Evolutionary conservation across 2,329 filamentous ascomycete genomes (phyloP), one percentile per base, ranked within the genome.

Genomic region (Penicillium thymicola): DNA sequence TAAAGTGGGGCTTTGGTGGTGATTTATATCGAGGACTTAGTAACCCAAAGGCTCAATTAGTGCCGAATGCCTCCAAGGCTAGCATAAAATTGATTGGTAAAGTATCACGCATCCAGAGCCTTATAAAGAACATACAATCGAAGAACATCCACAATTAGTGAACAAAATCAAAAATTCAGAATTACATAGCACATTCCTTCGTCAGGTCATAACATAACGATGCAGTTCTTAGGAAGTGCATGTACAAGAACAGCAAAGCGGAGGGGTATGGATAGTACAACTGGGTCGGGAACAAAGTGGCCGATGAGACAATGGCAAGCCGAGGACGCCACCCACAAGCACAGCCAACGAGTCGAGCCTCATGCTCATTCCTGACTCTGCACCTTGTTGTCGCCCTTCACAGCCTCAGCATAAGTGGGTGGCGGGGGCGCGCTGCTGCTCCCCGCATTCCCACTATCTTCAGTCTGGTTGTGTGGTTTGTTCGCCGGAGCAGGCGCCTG

Each of bases 381-480:
- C 49, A 97, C 81, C 83, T 97, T 97, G 76, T 97, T 78, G 71
- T 97, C 93, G 1, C 90, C 92, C 67, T 87, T 88, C 57, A 97
- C 88, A 46, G 91, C 93, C 76, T 97, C 90, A 16, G 89, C 89
- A 74, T 97, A 97, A 14, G 88, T 90, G 4, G 94, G 93, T 41
- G 93, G 92, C 63, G 65, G 62, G 41, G 65, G 67, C 55, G 69
- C 68, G 63, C 68, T 70, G 68, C 68, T 72, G 58, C 69, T 63
- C 38, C 66, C 67, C 34, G 62, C 62, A 36, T 50, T 36, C n/a
- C 36, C 48, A 52, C 55, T 56, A 5, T 63, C 59, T 47, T 59
- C 59, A 9, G 65, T 61, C 44, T 71, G 67, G 30, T 59, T 59
- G 25, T 62, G 59, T 5, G 62, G 60, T 36, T 66, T 63, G 11